Evolutionary conservation across 257 asterid species (phyloP), one percentile per base, ranked within the genome.

Genomic region (Solanum rostratum): DNA sequence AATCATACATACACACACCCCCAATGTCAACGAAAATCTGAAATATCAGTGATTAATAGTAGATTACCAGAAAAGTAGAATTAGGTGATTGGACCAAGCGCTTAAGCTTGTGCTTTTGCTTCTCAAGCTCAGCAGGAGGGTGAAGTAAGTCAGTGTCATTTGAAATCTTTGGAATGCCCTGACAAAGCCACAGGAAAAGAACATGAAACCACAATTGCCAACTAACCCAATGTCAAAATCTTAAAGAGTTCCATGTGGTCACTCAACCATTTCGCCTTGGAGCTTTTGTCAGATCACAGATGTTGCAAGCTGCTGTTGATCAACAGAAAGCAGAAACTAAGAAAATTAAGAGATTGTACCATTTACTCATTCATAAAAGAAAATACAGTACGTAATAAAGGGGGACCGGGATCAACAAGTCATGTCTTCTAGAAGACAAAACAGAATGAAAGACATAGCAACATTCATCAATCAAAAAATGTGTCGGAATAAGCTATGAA

Each of bases 31-130:
- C 16, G 18, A 18, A 50, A 78, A 78, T 27, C 63, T 1, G 29
- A 50, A 18, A 27, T 24, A 78, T 1, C 46, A 50, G 18, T 27
- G 16, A 78, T 16, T 78, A 30, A 78, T 16, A 19, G 45, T 78
- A 16, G 63, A 78, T 27, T 71, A 82, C 84, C 84, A 82, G 55
- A 65, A 82, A 82, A 57, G 45, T 41, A 43, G 84, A 82, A 49
- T 82, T 16, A 65, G 84, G 84, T 41, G 84, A 60, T 30, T 7
- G 78, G 76, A 82, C 83, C 57, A 84, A 45, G 43, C 86, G 82
- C 81, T 84, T 53, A 46, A 84, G 86, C 76, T 84, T 73, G 82
- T 84, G 86, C 33, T 84, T 84, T 79, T 76, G 63, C 83, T 84
- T 84, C 83, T 73, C 86, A 45, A 84, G 55, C 55, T 84, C 86